Evolutionary conservation across 768 basidiomycete species (phyloP), one percentile per base, ranked within the genome.

Genomic region (Trametes sanguinea): DNA sequence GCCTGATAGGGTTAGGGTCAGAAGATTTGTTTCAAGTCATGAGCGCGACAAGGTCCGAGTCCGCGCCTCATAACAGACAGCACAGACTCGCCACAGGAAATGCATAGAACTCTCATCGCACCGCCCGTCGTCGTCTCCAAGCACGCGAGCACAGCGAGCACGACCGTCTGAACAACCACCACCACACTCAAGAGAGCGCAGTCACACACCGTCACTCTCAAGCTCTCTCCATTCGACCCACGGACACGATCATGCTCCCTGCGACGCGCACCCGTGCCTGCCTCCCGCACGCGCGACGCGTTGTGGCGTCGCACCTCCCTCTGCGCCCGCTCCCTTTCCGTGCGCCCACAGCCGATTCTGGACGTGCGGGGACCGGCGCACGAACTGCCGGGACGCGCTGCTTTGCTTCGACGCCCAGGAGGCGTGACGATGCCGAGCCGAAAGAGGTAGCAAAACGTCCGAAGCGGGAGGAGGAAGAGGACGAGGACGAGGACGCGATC

Each of bases 401-500:
- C 52, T 50, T 55, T 39, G 43, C 39, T 6, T 44, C 48, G 4
- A 48, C 57, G 6, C 40, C 58, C 22, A 30, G 5, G 30, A 51
- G 51, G 30, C 53, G 53, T 4, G 33, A 51, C 40, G 58, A 64
- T 39, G 40, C 17, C 16, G 40, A 32, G 16, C 2, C 63, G 3
- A 35, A 43, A 17, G 45, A 22, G 50, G 47, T 37, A 44, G 27
- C 29, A 39, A 46, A 47, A 29, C 57, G 52, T 13, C 42, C 64
- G 9, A 29, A 39, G 17, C 42, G 42, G n/a, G 48, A 44, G 33
- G 60, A 56, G 39, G 53, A 63, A 16, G 48, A 44, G 33, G 60
- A 56, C 35, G 53, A 63, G 61, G 37, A 57, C 35, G 46, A 16
- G 6, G 65, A 62, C 42, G 65, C 55, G 22, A 63, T 68, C 27